Conservation (phyloP, 1,139 yeast species). For the Entelexis sorbosivorans region DNA sequence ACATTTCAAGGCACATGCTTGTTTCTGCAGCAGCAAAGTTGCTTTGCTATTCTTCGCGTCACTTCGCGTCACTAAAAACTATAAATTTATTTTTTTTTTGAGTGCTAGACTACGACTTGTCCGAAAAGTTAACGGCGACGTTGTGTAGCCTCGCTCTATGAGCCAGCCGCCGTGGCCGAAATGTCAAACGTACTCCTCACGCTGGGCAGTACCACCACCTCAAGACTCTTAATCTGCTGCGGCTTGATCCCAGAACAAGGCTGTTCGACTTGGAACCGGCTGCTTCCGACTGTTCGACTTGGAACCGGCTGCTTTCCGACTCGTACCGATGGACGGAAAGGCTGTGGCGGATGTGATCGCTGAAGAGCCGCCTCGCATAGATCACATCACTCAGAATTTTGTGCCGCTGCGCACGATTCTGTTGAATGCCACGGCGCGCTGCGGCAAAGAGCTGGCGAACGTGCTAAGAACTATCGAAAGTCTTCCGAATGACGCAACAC, state of each 20-base stretch:
- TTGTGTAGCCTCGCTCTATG: too few species aligned
- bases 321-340: neutral
- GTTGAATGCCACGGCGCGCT: constrained; percentile 48
- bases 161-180: too few species aligned
- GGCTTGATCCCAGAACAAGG: neutral
- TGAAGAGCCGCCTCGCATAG: constrained; percentile 39
- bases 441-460: constrained; percentile 54
- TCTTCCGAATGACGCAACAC: constrained; percentile 45
- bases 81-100: too few species aligned
- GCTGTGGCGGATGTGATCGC: neutral
- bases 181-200: too few species aligned
- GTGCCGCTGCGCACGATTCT: constrained; percentile 52
- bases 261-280: neutral
- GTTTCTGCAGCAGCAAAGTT: too few species aligned
- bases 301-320: neutral
- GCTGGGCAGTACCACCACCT: neutral
- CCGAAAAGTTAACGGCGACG: too few species aligned
- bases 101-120: too few species aligned
- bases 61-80: too few species aligned
- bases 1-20: too few species aligned
- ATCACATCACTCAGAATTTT: constrained; percentile 67
- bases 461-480: constrained; percentile 50
- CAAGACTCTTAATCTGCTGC: neutral
- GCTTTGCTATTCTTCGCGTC: too few species aligned
- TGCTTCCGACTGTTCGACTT: neutral